These are phyloP conservation scores for Paecilomyces variotii DNA, from an alignment of 2,329 filamentous ascomycete species.

Conservation along the genomic window DNA sequence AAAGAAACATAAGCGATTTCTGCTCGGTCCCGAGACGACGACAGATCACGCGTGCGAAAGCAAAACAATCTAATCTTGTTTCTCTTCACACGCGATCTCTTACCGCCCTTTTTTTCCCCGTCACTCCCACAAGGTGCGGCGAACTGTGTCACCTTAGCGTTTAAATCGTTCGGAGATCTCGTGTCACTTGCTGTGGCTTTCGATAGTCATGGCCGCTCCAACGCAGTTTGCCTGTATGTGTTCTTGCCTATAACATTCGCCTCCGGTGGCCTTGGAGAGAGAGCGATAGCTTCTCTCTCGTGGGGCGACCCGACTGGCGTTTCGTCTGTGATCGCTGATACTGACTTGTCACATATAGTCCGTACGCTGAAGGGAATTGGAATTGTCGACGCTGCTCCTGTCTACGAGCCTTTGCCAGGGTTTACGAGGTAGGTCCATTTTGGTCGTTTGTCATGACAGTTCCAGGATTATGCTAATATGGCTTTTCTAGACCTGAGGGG, in stretches of 20 bases:
- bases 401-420: constrained; percentile 75
- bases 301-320: not conserved
- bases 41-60: not conserved
- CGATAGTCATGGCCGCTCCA: constrained; percentile 84
- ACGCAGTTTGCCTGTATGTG: constrained; percentile 82
- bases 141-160: not conserved
- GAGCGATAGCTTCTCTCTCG: not conserved
- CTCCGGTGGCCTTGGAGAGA: not conserved
- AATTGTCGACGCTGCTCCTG: constrained; percentile 81
- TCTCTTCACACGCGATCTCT: not conserved
- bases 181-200: constrained; percentile 61
- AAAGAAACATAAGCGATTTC: not conserved
- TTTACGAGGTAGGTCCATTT: constrained; percentile 50
- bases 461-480: constrained; percentile 8
- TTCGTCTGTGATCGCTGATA: not conserved
- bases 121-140: not conserved
- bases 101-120: not conserved
- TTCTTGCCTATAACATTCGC: not conserved
- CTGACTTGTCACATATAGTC: constrained; percentile 40
- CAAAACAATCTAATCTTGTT: not conserved
- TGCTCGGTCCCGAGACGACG: not conserved
- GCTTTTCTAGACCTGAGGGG: constrained; percentile 65
- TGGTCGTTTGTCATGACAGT: not conserved
- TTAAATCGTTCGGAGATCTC: not conserved
- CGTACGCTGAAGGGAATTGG: constrained; percentile 96